A percentile compares a stretch with the other conserved stretches of the same genome.
Conservation (phyloP, 1,139 yeast species). For the Candida buenavistaensis region DNA sequence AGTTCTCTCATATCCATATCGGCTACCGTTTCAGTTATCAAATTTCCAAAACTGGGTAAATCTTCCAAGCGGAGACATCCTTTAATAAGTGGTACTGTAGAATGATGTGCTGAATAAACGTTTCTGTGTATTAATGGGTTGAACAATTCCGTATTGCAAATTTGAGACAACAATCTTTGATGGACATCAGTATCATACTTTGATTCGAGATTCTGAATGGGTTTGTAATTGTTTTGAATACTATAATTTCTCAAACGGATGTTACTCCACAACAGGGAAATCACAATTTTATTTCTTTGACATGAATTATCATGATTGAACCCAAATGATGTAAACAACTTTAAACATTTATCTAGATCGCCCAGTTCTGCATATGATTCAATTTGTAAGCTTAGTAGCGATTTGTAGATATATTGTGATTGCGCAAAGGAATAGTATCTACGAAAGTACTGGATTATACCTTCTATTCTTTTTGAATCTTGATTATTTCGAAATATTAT, state of each 20-base stretch:
- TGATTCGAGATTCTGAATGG: constrained; percentile 4
- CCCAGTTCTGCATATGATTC: constrained; percentile 32
- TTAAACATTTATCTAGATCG: constrained; percentile 25
- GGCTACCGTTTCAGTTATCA: constrained; percentile 16
- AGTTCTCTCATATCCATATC: constrained; percentile 4
- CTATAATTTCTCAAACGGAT: constrained; percentile 28
- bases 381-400: constrained; percentile 27
- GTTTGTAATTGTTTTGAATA: constrained; percentile 17
- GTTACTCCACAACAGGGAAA: constrained; percentile 9
- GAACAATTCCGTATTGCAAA: constrained; percentile 17
- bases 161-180: constrained; percentile 16
- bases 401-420: constrained; percentile 26
- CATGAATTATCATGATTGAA: constrained; percentile 13
- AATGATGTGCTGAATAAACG: constrained; percentile 23
- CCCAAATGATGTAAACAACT: constrained; percentile 23
- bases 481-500: constrained; percentile 28
- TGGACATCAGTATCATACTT: constrained; percentile 18
- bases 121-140: constrained; percentile 31
- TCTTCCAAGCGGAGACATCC: constrained; percentile 30
- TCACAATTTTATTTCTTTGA: constrained; percentile 2
- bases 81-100: constrained; percentile 22
- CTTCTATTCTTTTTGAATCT: constrained; percentile 28
- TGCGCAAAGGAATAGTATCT: constrained; percentile 34
- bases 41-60: constrained; percentile 28
- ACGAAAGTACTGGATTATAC: constrained; percentile 36